phyloP scores from a whole-genome alignment of 1,284 basidiomycete species.

The Coriolopsis trogii region DNA sequence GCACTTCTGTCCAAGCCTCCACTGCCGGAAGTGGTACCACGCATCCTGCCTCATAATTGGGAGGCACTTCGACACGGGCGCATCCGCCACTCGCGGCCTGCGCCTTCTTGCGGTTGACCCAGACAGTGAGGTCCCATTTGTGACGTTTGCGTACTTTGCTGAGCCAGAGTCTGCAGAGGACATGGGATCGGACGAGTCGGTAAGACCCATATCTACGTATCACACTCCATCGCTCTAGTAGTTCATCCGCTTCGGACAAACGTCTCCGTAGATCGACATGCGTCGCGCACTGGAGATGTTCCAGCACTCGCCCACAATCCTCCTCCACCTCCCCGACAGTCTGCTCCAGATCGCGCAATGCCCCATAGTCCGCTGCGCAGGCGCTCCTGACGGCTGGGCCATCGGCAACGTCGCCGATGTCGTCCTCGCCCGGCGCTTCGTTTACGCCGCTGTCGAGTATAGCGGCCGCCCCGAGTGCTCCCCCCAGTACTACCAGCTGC shows the following conservation, averaged over 20 bases:
- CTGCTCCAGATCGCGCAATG: constrained; percentile 27
- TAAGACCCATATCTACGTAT: not conserved
- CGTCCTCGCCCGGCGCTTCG: constrained; percentile 30
- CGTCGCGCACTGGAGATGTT: constrained; percentile 10
- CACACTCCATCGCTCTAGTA: not conserved
- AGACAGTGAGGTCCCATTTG: constrained; percentile 11
- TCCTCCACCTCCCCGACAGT: constrained; percentile 22
- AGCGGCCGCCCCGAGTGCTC: constrained; percentile 1
- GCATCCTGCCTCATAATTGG: constrained; percentile 16
- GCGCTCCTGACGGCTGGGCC: constrained; percentile 16
- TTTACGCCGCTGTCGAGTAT: constrained; percentile 29
- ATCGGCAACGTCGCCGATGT: constrained; percentile 32
- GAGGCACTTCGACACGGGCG: constrained; percentile 2
- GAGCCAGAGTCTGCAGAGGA: constrained; percentile 10
- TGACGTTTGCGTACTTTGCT: constrained; percentile 16
- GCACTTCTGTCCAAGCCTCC: constrained; percentile 31
- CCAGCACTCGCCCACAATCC: not conserved
- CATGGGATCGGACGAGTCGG: not conserved
- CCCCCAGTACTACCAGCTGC: not conserved
- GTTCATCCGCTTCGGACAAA: not conserved
- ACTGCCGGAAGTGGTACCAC: constrained; percentile 32
- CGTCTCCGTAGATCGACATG: constrained; percentile 1
- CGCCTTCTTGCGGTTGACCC: constrained; percentile 28
- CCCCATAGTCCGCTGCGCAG: constrained; percentile 28
- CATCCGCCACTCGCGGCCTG: constrained; percentile 14